Conservation (phyloP, 2,329 filamentous ascomycete genomes). For the Aspergillus nomiae region DNA sequence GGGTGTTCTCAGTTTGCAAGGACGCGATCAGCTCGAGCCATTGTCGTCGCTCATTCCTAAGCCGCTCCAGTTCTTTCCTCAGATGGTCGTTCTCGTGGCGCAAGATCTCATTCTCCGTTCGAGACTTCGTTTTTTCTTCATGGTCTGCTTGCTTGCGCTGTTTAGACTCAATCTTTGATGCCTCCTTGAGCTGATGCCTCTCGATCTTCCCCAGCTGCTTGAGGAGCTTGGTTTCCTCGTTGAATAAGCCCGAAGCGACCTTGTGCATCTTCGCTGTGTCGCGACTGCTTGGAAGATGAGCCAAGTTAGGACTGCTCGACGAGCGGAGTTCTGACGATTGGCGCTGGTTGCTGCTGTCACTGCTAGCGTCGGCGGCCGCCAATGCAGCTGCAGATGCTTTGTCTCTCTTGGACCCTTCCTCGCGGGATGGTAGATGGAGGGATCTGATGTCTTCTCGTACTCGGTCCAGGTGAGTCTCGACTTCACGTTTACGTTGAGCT, state of each 20-base stretch:
- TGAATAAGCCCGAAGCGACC: constrained; percentile 31
- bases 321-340: constrained; percentile 10
- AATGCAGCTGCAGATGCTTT: constrained; percentile 13
- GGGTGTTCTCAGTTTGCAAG: constrained; percentile 61
- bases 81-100: constrained; percentile 50
- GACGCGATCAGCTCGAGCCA: constrained; percentile 55
- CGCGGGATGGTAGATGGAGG: constrained; percentile 19
- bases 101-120: constrained; percentile 48
- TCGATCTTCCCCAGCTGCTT: constrained; percentile 47
- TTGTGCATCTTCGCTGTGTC: constrained; percentile 32
- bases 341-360: constrained; percentile 15
- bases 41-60: constrained; percentile 53
- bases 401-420: constrained; percentile 12
- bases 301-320: constrained; percentile 17
- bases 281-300: constrained; percentile 15
- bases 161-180: constrained; percentile 41
- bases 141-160: constrained; percentile 43
- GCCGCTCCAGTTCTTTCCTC: constrained; percentile 50
- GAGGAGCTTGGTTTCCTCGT: constrained; percentile 38
- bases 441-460: constrained; percentile 37
- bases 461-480: constrained; percentile 41
- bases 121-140: constrained; percentile 46
- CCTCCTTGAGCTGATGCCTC: constrained; percentile 42
- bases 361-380: constrained; percentile 19
- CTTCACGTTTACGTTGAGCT: constrained; percentile 40